Conservation (phyloP, 2,329 filamentous ascomycete genomes). For the Capronia americana region DNA sequence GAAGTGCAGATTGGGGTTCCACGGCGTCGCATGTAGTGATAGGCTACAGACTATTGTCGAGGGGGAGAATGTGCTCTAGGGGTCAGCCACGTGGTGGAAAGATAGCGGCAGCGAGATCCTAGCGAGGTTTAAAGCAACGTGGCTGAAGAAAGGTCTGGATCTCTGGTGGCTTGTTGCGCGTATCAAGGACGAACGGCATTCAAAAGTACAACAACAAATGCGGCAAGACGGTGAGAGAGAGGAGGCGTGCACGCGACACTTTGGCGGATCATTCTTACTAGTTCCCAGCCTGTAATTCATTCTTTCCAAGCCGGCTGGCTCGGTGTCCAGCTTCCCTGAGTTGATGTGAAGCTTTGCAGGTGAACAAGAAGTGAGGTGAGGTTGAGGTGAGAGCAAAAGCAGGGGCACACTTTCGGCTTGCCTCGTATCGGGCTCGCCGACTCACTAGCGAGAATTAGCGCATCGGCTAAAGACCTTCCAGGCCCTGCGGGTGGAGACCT, state of each 20-base stretch:
- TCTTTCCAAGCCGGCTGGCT: not conserved
- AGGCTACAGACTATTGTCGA: not conserved
- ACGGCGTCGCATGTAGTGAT: not conserved
- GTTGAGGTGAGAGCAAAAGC: not conserved
- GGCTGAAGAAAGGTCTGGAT: slow-evolving; percentile 7
- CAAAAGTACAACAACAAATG: not conserved
- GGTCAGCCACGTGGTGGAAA: not conserved
- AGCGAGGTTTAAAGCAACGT: slow-evolving; percentile 3
- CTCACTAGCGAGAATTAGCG: slow-evolving; percentile 6
- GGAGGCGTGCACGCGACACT: not conserved
- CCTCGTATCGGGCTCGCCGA: not conserved
- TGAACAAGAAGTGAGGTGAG: not conserved
- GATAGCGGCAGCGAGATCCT: not conserved
- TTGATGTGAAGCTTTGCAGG: not conserved
- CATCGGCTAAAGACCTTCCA: not conserved
- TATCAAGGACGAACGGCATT: not conserved
- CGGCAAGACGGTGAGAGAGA: not conserved
- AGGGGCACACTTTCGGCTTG: not conserved
- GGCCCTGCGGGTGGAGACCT: not conserved
- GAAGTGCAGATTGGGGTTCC: slow-evolving; percentile 2
- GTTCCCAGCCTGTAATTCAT: not conserved
- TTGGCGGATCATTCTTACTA: not conserved
- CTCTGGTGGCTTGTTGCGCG: not conserved
- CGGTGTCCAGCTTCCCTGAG: not conserved
- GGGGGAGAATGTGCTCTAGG: not conserved